Evolutionary conservation across 2,329 filamentous ascomycete genomes (phyloP), one percentile per base, ranked within the genome.

Genomic region (Tricladium varicosporioides): DNA sequence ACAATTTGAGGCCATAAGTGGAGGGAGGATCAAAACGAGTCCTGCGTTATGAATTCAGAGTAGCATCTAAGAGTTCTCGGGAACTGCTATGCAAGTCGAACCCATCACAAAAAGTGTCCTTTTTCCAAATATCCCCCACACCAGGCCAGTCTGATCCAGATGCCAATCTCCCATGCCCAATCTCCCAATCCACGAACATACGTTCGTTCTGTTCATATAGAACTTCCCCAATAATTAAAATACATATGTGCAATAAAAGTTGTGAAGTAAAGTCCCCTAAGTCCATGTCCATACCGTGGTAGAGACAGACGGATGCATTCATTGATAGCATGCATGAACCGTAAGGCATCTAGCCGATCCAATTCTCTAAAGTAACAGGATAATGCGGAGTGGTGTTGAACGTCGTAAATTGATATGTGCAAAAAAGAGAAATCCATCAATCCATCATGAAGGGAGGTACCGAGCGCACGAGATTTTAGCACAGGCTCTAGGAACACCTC

Each of bases 381-480:
- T 51, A 51, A 44, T 19, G 40, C 40, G 40, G 47, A 54, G 48
- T 57, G 50, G 47, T 59, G 60, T 59, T 54, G 60, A 60, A 60
- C 53, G 44, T 53, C 33, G 47, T 43, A 59, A 56, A 50, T 4
- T 27, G 31, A 48, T 63, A 63, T 63, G 60, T 62, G 61, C 59
- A 63, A 22, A 48, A 48, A 48, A 31, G 42, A 27, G 22, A 47
- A 51, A 36, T 19, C 51, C 33, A 49, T 48, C 52, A 42, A 51
- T 56, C 53, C 42, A 51, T 31, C 45, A 51, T 64, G 33, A 51
- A 42, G 52, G 31, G 57, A 57, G 62, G 63, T 54, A 65, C 65
- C 65, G 67, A 68, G 65, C 65, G 61, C 65, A 67, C 64, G 66
- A 68, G 65, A 63, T 57, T 62, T 64, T 63, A 59, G 61, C 66